Base-by-base conservation (phyloP, 2,329 filamentous ascomycete species). In the Acrodontium crateriforme region DNA sequence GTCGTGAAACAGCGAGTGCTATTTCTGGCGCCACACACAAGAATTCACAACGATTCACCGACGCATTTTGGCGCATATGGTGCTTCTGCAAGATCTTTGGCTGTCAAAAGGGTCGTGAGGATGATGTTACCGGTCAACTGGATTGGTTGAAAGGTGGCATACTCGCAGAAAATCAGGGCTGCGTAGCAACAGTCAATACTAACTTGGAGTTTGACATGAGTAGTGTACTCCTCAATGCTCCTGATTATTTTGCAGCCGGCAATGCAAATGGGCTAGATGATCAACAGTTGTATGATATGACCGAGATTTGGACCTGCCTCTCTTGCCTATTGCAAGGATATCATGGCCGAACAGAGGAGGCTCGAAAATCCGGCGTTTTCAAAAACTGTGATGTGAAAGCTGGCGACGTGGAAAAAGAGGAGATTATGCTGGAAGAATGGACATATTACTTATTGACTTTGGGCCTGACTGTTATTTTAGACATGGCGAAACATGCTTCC, bases 1-100 rank as follows among this genome's bases (percentile, higher is more conserved):
- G 70, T 6, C 59, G 59, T 1, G 67, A 71, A 30, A 74, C 71
- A 0, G 56, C 67, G 5, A 50, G 54, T 13, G 69, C 67, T 2
- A 55, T 76, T 3, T 54, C 61, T 2, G 65, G 62, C 3, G 47
- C 57, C 12, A 56, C 61, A 23, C 42, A 47, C 21, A 53, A 58
- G 6, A 40, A 48, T 6, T 59, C 64, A 2, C 54, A 56, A 21
- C 63, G 69, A 31, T 59, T 75, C 15, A 67, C 74, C 32, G 62
- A 73, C 46, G 71, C 71, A 0, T 61, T 76, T 25, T 76, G 70
- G 69, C 65, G 71, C 2, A 66, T 77, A 16, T 75, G 71, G 71
- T 71, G 65, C 1, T 77, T 76, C 49, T 75, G 71, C 48, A 63
- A 62, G 29, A 65, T 74, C 17, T 77, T 77, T 29, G 72, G 72